These are phyloP conservation scores for Wickerhamomyces canadensis DNA, from an alignment of 805 yeast genomes.

Conservation along the genomic window DNA sequence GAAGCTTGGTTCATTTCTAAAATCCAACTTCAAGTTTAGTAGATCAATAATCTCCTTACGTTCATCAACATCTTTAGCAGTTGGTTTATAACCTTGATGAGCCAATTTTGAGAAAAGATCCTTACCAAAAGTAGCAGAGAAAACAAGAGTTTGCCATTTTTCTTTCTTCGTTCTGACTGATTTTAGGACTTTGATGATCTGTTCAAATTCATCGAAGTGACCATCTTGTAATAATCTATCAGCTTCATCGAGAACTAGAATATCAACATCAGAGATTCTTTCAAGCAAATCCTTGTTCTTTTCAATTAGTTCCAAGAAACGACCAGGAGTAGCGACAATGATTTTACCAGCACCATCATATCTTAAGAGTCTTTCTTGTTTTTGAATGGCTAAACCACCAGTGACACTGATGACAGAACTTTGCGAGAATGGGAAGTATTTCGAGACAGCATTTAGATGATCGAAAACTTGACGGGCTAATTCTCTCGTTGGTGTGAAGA, in stretches of 20 bases:
- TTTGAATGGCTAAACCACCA: slow-evolving; percentile 93
- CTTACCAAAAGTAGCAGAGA: slow-evolving; percentile 87
- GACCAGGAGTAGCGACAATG: slow-evolving; percentile 93
- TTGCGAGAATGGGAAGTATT: slow-evolving; percentile 44
- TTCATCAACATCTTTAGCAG: slow-evolving; percentile 26
- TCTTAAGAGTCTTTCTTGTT: slow-evolving; percentile 75
- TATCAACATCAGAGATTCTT: slow-evolving; percentile 38
- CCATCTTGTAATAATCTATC: slow-evolving; percentile 94
- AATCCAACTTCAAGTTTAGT: slow-evolving; percentile 63
- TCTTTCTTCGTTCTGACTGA: slow-evolving; percentile 42
- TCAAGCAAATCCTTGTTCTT: slow-evolving; percentile 41
- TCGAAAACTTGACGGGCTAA: slow-evolving; percentile 88
- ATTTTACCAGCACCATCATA: slow-evolving; percentile 65
- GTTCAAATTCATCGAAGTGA: slow-evolving; percentile 89
- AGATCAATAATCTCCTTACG: slow-evolving; percentile 59
- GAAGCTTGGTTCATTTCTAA: slow-evolving; percentile 63
- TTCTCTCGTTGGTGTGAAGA: slow-evolving; percentile 95
- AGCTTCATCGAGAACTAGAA: slow-evolving; percentile 86
- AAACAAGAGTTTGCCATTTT: slow-evolving; percentile 81
- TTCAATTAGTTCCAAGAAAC: slow-evolving; percentile 77
- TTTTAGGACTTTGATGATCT: slow-evolving; percentile 60
- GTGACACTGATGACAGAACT: slow-evolving; percentile 72
- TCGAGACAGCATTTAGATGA: slow-evolving; percentile 58
- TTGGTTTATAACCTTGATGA: slow-evolving; percentile 28
- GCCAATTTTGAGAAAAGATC: slow-evolving; percentile 76